These are phyloP conservation scores for Nyctanthes arbortristis DNA, from an alignment of 257 asterid species.

Conservation along the genomic window DNA sequence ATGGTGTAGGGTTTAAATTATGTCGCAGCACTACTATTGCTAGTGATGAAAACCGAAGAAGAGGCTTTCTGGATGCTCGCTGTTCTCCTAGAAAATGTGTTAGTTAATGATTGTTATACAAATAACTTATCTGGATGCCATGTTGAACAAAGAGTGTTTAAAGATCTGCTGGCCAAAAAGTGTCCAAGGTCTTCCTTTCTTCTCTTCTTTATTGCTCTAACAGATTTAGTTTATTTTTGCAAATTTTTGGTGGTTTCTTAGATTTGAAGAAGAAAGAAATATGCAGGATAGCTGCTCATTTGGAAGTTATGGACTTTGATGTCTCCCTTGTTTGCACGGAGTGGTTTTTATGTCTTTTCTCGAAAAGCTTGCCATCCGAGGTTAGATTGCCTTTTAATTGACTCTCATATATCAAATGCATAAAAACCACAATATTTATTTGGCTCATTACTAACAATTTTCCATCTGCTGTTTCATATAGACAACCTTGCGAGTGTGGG, in stretches of 20 bases:
- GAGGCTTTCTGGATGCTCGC: slow-evolving; percentile 99
- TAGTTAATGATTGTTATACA: slow-evolving; percentile 92
- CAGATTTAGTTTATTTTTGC: slow-evolving; percentile 2
- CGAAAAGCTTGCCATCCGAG: slow-evolving; percentile 99
- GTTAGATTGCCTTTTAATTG: slow-evolving; percentile 32
- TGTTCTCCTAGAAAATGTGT: slow-evolving; percentile 83
- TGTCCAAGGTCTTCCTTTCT: slow-evolving; percentile 68
- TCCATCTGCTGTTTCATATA: slow-evolving; percentile 32
- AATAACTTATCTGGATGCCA: slow-evolving; percentile 94
- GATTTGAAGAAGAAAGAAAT: slow-evolving; percentile 4
- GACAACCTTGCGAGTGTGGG: slow-evolving; percentile 98
- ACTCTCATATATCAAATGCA: neutral
- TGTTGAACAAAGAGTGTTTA: slow-evolving; percentile 93
- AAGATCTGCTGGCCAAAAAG: slow-evolving; percentile 78
- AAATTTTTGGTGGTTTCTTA: slow-evolving; percentile 13
- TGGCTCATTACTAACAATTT: slow-evolving; percentile 24
- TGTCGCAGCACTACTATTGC: slow-evolving; percentile 88
- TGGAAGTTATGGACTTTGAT: slow-evolving; percentile 87
- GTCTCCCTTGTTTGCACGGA: slow-evolving; percentile 98
- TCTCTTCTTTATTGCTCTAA: slow-evolving; percentile 9
- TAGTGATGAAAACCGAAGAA: slow-evolving; percentile 97
- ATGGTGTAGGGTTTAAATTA: slow-evolving; percentile 83
- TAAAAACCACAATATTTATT: neutral
- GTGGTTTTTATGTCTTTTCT: slow-evolving; percentile 94
- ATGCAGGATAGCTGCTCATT: slow-evolving; percentile 86